Conservation (phyloP, 2,329 filamentous ascomycete species). For the Trichoderma sp. region DNA sequence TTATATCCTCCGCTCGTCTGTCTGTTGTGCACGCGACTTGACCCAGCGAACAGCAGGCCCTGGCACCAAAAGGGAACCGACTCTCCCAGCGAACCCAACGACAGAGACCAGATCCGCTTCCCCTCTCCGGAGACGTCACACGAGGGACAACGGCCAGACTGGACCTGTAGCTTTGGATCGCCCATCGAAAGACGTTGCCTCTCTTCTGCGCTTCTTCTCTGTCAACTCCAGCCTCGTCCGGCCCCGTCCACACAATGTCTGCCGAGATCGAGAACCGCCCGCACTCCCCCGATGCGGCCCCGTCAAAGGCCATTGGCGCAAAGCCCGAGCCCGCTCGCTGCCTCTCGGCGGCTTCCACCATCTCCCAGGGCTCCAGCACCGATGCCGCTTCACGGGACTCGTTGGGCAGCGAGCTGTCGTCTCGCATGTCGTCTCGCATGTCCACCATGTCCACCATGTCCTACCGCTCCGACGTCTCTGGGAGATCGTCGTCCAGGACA, state of each 20-base stretch:
- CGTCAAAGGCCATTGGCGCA: constrained; percentile 63
- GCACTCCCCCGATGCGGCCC: constrained; percentile 62
- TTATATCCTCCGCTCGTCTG: constrained; percentile 16
- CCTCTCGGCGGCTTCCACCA: constrained; percentile 63
- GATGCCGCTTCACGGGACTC: constrained; percentile 56
- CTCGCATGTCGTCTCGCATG: constrained; percentile 62
- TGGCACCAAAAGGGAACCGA: constrained; percentile 10
- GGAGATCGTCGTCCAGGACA: constrained; percentile 47
- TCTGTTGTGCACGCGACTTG: constrained; percentile 23
- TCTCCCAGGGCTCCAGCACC: constrained; percentile 58
- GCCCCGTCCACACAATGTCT: constrained; percentile 36
- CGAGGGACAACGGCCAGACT: not conserved
- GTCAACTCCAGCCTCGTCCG: not conserved
- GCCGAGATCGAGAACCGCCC: constrained; percentile 39
- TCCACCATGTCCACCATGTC: constrained; percentile 69
- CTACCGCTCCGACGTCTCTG: constrained; percentile 51
- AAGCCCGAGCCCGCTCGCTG: constrained; percentile 63
- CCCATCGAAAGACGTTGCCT: not conserved
- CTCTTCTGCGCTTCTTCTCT: not conserved
- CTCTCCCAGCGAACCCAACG: not conserved
- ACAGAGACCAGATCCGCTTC: constrained; percentile 12
- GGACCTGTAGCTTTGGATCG: not conserved
- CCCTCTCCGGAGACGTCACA: constrained; percentile 9
- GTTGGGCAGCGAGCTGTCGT: constrained; percentile 55
- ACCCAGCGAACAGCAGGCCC: constrained; percentile 15